Conservation (phyloP, 306 rosid genomes). For the Vigna radiata region DNA sequence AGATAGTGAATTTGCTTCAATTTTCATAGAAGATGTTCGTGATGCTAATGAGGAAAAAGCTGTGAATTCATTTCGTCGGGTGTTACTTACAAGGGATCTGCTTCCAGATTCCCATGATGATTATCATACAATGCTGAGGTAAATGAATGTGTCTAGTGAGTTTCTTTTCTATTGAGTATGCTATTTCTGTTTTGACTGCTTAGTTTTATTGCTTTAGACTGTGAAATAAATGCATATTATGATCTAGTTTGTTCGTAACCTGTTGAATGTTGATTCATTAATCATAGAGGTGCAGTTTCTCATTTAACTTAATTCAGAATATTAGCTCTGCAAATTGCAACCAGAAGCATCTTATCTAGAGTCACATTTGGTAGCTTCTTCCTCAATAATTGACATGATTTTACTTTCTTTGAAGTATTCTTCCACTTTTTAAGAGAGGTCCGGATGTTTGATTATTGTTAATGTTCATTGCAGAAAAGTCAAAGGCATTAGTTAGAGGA, state of each 20-base stretch:
- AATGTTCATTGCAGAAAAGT: neutral
- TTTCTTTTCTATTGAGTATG: constrained; percentile 13
- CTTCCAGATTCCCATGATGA: constrained; percentile 84
- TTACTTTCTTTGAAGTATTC: constrained; percentile 23
- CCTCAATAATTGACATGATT: constrained; percentile 31
- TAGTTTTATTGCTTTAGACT: constrained; percentile 14
- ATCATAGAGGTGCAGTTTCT: constrained; percentile 21
- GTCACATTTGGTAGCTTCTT: constrained; percentile 32
- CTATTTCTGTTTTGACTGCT: constrained; percentile 35
- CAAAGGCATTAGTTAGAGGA: constrained; percentile 18
- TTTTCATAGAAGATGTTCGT: constrained; percentile 86
- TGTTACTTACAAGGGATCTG: constrained; percentile 63
- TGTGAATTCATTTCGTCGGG: constrained; percentile 70
- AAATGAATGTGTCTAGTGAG: constrained; percentile 23
- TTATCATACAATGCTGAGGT: constrained; percentile 95
- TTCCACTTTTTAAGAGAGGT: constrained; percentile 6
- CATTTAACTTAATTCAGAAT: constrained; percentile 16
- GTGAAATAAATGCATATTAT: constrained; percentile 18
- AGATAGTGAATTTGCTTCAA: constrained; percentile 65
- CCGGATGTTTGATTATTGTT: neutral
- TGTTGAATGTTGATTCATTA: constrained; percentile 30
- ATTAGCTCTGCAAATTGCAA: constrained; percentile 2
- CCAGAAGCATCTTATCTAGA: constrained; percentile 9
- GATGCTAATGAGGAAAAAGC: constrained; percentile 91
- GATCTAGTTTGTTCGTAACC: constrained; percentile 18